These are phyloP conservation scores for Daphne laureola DNA, from an alignment of 441 rosid genomes.

Conservation along the genomic window DNA sequence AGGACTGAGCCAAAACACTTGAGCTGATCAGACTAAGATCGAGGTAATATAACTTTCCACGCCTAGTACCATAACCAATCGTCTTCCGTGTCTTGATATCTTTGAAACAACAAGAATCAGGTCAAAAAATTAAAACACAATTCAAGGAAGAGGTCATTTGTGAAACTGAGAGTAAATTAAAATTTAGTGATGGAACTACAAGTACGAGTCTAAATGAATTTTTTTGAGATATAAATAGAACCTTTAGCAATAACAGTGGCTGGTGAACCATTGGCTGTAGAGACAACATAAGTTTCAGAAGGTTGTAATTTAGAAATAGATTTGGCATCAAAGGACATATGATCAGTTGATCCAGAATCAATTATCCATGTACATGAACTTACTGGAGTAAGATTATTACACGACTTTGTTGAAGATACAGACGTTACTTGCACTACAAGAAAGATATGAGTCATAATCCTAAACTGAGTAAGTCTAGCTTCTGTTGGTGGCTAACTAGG, in stretches of 20 bases:
- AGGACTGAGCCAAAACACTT: no score
- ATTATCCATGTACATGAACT: slow-evolving; percentile 9
- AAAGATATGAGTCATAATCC: no score
- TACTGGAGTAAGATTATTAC: no score
- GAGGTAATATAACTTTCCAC: slow-evolving; percentile 9
- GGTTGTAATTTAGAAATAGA: no score
- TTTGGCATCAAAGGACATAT: slow-evolving; percentile 1
- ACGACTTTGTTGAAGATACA: no score
- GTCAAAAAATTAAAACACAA: slow-evolving; percentile 7
- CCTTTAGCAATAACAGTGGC: no score
- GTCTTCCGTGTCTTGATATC: slow-evolving; percentile 1
- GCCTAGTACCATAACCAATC: slow-evolving; percentile 8
- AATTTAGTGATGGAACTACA: no score
- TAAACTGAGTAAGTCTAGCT: no score
- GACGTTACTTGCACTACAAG: no score
- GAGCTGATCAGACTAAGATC: not conserved
- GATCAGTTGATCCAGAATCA: slow-evolving; percentile 4
- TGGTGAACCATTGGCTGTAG: not conserved
- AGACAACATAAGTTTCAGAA: not conserved
- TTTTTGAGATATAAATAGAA: no score
- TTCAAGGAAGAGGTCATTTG: not conserved
- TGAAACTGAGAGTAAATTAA: not conserved
- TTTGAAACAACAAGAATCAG: not conserved
- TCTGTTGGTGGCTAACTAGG: no score
- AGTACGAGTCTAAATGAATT: no score